Conservation (phyloP, 306 rosid genomes). For the peach (Prunus persica) region DNA sequence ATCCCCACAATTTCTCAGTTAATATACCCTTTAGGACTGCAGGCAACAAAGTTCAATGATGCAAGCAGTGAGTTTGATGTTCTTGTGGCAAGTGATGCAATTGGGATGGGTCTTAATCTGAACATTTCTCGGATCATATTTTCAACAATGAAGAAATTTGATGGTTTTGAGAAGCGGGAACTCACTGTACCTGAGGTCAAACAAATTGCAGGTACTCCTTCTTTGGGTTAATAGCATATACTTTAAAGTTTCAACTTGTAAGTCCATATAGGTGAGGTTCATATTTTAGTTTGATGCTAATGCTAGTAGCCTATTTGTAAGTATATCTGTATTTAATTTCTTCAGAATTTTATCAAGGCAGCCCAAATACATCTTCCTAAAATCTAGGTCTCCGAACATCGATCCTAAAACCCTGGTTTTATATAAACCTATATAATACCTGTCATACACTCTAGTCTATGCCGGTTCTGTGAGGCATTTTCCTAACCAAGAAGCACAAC, state of each 20-base stretch:
- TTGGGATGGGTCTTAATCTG: constrained; percentile 98
- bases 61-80: constrained; percentile 85
- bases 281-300: neutral
- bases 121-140: constrained; percentile 94
- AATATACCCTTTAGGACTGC: constrained; percentile 56
- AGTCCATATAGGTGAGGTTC: neutral
- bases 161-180: constrained; percentile 69
- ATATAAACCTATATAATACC: neutral
- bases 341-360: neutral
- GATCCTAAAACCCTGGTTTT: neutral
- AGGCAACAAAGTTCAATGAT: constrained; percentile 91
- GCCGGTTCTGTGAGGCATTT: neutral
- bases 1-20: constrained; percentile 25
- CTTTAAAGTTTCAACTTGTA: neutral
- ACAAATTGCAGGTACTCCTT: constrained; percentile 79
- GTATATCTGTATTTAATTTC: neutral
- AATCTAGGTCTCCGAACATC: neutral
- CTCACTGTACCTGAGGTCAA: constrained; percentile 80
- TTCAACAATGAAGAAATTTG: constrained; percentile 81
- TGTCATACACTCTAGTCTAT: neutral
- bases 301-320: neutral
- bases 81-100: constrained; percentile 96
- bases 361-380: too few species aligned
- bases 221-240: neutral
- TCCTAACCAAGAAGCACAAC: neutral